A percentile compares a stretch with the other conserved stretches of the same genome.
Evolutionary conservation across 1,139 yeast species (phyloP).

Genomic region (Hemisphaericaspora xylanilytica): DNA sequence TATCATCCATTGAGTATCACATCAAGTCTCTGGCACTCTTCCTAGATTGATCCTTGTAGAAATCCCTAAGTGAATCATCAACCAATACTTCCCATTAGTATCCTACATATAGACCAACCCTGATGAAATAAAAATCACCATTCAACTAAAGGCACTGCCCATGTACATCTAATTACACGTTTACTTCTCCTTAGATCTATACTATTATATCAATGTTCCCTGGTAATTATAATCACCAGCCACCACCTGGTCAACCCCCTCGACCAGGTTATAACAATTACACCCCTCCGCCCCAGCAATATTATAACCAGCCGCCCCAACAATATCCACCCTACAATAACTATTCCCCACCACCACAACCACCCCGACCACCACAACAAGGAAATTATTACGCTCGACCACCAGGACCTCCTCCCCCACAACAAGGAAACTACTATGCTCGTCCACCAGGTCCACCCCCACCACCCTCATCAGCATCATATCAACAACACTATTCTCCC

Average conservation of each 20-base stretch:
- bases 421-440: conserved; percentile 1
- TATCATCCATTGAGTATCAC: too few relatives aligned
- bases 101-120: too few relatives aligned
- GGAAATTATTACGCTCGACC: neutral
- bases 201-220: too few relatives aligned
- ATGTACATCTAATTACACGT: too few relatives aligned
- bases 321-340: conserved; percentile 15
- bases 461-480: conserved; percentile 12
- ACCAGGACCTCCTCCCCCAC: conserved; percentile 5
- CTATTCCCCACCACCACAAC: conserved; percentile 15
- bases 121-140: too few relatives aligned
- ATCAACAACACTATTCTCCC: conserved; percentile 10
- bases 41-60: too few relatives aligned
- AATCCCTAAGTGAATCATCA: too few relatives aligned
- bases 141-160: too few relatives aligned
- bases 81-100: too few relatives aligned
- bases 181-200: too few relatives aligned
- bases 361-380: conserved; percentile 16
- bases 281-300: conserved; percentile 18
- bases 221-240: conserved; percentile 21
- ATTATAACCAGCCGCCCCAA: conserved; percentile 9
- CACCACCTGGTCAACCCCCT: conserved; percentile 17
- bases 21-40: too few relatives aligned
- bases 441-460: conserved; percentile 11
- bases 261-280: conserved; percentile 16